These are phyloP conservation scores for Colletotrichum camelliae DNA, from an alignment of 2,329 filamentous ascomycete species.

Conservation along the genomic window DNA sequence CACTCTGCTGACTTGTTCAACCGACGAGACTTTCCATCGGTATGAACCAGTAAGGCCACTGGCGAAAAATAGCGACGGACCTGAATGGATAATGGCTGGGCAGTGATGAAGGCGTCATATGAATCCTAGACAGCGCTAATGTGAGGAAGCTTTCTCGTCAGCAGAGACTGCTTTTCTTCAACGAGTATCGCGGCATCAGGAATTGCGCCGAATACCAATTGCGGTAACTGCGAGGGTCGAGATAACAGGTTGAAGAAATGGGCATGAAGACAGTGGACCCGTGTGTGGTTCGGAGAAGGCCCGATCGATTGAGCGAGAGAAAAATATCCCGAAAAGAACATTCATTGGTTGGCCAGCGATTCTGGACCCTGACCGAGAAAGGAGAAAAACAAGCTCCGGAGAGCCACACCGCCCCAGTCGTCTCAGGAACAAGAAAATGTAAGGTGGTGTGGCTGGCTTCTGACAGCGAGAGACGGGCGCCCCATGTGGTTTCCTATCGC, in stretches of 20 bases:
- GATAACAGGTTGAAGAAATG: neutral
- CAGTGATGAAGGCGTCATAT: neutral
- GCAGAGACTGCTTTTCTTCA: neutral
- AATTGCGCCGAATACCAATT: neutral
- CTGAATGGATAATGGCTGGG: neutral
- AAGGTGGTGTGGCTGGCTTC: neutral
- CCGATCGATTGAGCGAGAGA: conserved; percentile 19
- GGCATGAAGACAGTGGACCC: conserved; percentile 6
- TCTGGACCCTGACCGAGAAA: conserved; percentile 11
- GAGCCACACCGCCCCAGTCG: neutral
- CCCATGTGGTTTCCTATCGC: neutral
- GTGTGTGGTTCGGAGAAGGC: conserved; percentile 8
- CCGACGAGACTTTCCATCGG: neutral
- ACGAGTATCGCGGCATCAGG: neutral
- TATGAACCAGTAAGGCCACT: neutral
- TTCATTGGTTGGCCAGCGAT: neutral
- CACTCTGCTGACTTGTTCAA: neutral
- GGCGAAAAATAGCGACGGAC: neutral
- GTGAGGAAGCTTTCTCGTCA: neutral
- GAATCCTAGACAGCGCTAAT: neutral
- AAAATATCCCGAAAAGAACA: conserved; percentile 5
- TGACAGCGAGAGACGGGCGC: neutral
- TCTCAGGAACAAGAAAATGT: neutral
- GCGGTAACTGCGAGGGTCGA: neutral
- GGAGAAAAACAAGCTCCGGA: neutral